Conservation (phyloP, 2,329 filamentous ascomycete species). For the Alternaria angustiovoidea region DNA sequence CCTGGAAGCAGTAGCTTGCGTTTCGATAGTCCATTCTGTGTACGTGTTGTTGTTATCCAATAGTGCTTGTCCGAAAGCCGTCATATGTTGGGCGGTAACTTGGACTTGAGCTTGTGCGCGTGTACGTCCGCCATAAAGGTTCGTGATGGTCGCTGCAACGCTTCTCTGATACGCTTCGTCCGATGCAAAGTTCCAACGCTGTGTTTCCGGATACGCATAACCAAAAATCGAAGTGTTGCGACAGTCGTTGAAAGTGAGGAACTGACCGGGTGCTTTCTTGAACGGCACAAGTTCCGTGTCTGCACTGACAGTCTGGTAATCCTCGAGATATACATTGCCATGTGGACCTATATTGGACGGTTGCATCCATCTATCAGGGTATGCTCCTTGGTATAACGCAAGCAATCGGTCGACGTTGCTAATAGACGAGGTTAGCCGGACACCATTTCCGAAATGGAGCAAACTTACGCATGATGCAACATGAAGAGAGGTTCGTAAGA, state of each 20-base stretch:
- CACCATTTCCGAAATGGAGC: no score
- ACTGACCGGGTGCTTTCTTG: constrained; percentile 27
- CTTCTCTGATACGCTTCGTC: constrained; percentile 15
- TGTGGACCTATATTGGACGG: constrained; percentile 47
- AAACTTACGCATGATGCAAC: constrained; percentile 52
- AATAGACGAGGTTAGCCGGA: neutral
- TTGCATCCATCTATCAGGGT: constrained; percentile 72
- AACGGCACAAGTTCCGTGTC: constrained; percentile 54
- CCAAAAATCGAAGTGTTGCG: constrained; percentile 37
- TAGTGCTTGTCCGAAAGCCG: constrained; percentile 1
- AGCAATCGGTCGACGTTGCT: constrained; percentile 59
- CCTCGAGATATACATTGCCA: constrained; percentile 52
- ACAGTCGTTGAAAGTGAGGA: constrained; percentile 43
- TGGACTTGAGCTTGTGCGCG: constrained; percentile 15
- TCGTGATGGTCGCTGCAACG: constrained; percentile 29
- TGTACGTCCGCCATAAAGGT: constrained; percentile 27
- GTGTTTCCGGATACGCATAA: constrained; percentile 47
- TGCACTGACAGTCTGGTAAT: constrained; percentile 54
- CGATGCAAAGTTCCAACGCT: constrained; percentile 35
- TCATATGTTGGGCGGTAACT: neutral
- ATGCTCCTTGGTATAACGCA: constrained; percentile 77
- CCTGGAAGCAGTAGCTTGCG: constrained; percentile 6
- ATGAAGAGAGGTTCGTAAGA: constrained; percentile 75
- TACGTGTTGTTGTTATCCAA: constrained; percentile 17
- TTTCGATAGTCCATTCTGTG: constrained; percentile 39